phyloP scores from a whole-genome alignment of 352 stramenopile genomes.

The Globisporangium abappressorium region DNA sequence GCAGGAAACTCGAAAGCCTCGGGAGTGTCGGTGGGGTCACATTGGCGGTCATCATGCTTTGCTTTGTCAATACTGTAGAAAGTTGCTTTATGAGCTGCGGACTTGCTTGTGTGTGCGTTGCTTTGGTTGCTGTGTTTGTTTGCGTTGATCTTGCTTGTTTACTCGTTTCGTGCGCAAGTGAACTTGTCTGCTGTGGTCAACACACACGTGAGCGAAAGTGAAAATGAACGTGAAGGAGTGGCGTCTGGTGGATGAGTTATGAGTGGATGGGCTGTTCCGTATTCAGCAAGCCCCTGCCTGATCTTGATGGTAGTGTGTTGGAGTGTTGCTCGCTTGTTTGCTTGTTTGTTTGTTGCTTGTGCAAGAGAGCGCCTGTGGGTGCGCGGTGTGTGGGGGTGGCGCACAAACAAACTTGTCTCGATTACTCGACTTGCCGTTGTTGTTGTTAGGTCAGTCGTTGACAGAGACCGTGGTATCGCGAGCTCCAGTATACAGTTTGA shows the following conservation, averaged over 20 bases:
- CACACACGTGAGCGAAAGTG: background rate
- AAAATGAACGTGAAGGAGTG: background rate
- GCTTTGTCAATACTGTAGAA: background rate
- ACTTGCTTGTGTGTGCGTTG: background rate
- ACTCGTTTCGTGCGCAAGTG: background rate
- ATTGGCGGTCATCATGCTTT: conserved; percentile 6
- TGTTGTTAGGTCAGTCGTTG: background rate
- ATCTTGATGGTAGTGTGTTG: background rate
- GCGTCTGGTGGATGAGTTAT: background rate
- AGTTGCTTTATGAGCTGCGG: background rate
- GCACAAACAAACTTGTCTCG: background rate
- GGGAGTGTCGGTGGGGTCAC: conserved; percentile 19
- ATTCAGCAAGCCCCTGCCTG: background rate
- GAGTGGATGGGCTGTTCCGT: background rate
- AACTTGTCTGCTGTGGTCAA: background rate
- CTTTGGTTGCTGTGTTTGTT: background rate
- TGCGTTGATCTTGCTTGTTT: background rate
- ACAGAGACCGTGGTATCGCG: background rate
- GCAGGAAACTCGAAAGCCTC: conserved; percentile 28
- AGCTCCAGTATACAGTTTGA: conserved; percentile 8
- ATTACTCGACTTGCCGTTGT: background rate
- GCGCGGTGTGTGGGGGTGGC: background rate
- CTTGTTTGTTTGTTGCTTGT: conserved; percentile 1
- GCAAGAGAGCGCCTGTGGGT: background rate
- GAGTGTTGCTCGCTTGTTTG: too few relatives aligned